Conservation (phyloP, 805 yeast genomes). For the Wickerhamomyces queroliae region DNA sequence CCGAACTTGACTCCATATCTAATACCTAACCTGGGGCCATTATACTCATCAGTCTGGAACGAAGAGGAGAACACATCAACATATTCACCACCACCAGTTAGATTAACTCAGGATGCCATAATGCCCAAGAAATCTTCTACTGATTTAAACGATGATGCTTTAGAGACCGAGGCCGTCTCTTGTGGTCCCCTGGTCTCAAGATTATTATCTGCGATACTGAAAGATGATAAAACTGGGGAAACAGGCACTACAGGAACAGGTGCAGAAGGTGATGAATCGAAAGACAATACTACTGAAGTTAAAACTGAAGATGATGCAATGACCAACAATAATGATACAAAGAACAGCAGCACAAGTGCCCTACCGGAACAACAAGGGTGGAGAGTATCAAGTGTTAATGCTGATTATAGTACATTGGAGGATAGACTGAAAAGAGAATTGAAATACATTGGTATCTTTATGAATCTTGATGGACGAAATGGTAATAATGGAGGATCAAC, state of each 20-base stretch:
- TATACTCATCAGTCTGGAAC: constrained; percentile 80
- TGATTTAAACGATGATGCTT: constrained; percentile 47
- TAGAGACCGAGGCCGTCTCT: constrained; percentile 71
- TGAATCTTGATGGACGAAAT: constrained; percentile 35
- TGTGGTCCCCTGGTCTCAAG: constrained; percentile 91
- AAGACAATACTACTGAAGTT: constrained; percentile 23
- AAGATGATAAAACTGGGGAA: constrained; percentile 25
- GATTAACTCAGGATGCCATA: constrained; percentile 32
- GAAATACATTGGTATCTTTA: constrained; percentile 83
- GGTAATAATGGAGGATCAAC: constrained; percentile 23
- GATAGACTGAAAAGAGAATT: constrained; percentile 84
- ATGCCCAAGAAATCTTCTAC: constrained; percentile 57
- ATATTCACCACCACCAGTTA: constrained; percentile 43
- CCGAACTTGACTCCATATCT: constrained; percentile 66
- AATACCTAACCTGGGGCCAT: constrained; percentile 81
- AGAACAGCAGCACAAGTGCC: constrained; percentile 20
- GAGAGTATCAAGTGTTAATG: constrained; percentile 38
- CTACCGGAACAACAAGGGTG: constrained; percentile 40
- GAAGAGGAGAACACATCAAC: constrained; percentile 62
- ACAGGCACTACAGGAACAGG: constrained; percentile 10
- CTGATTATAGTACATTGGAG: constrained; percentile 77
- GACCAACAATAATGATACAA: constrained; percentile 4
- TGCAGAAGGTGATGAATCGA: constrained; percentile 13
- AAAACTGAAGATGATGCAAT: constrained; percentile 20
- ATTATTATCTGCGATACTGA: constrained; percentile 71